Base-by-base conservation (phyloP, 306 rosid species). In the barrel medic (Medicago truncatula) region DNA sequence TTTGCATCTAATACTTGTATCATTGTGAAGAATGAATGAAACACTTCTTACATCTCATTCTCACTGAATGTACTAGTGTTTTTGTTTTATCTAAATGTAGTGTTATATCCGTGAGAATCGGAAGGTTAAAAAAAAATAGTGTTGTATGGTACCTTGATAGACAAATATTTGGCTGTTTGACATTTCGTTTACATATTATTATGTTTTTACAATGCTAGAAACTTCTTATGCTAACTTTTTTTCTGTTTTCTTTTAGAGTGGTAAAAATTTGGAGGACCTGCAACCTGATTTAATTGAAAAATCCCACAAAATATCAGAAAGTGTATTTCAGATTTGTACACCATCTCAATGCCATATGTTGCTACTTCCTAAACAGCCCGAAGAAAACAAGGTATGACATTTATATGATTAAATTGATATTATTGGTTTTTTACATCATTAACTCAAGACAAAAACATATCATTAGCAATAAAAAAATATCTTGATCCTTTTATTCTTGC, bases 291-390 rank as follows among this genome's bases (percentile, higher is more conserved):
- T 38, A 21, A 9, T 44, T 38, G 73, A 50, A 76, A 50, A 75
- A 65, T 52, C 65, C 41, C 4, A 1, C 8, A 65, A 66, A 14
- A 38, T 36, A 63, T 2, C 41, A 49, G 38, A 53, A 5, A 6
- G 12, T 64, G 0, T n/a, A 9, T 9, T 54, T 23, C 56, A 76
- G 5, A 76, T 65, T 53, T 16, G 6, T 4, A 3, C 8, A 39
- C 18, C 73, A 76, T 52, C 80, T 76, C 66, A 65, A 13, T 76
- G 58, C 8, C 74, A 11, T 4, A 38, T n/a, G 44, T 15, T 53
- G 46, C 8, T 21, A 64, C 66, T 66, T 20, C 57, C 57, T 40
- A n/a, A 0, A 50, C 58, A 9, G n/a, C 13, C 58, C 1, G 34
- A 76, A 66, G 7, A 0, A 53, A 39, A n/a, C n/a, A 76, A 67